Conservation (phyloP, 2,329 filamentous ascomycete species). For the Trichophyton mentagrophytes region DNA sequence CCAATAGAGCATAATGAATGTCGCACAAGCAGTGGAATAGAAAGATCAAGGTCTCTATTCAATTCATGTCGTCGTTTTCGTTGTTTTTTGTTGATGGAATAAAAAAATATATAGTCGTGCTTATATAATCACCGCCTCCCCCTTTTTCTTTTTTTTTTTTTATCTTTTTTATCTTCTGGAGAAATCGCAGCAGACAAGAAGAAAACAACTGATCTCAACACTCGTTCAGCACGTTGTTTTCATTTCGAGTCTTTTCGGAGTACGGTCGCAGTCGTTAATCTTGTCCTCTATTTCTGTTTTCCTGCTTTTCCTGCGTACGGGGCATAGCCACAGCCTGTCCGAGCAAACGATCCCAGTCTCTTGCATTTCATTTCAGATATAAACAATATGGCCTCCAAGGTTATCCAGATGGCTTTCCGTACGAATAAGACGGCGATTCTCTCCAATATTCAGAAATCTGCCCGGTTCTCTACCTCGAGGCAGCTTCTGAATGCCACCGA, state of each 20-base stretch:
- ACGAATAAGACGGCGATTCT: not conserved
- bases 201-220: not conserved
- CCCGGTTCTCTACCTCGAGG: slow-evolving; percentile 26
- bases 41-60: no score
- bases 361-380: not conserved
- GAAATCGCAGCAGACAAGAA: not conserved
- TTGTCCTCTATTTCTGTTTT: not conserved
- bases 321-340: not conserved
- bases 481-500: slow-evolving; percentile 25
- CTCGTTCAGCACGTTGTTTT: not conserved
- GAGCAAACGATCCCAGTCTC: not conserved
- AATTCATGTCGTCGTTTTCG: no score
- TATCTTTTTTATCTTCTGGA: not conserved
- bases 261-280: not conserved
- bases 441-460: slow-evolving; percentile 5
- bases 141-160: not conserved
- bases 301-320: not conserved
- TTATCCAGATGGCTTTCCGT: not conserved
- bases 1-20: no score
- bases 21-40: no score
- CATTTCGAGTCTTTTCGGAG: not conserved
- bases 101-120: not conserved
- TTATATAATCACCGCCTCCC: not conserved
- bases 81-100: no score
- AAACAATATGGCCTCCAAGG: not conserved